phyloP scores from a whole-genome alignment of 495 filamentous ascomycete species.

The Ascobolus immersus region DNA sequence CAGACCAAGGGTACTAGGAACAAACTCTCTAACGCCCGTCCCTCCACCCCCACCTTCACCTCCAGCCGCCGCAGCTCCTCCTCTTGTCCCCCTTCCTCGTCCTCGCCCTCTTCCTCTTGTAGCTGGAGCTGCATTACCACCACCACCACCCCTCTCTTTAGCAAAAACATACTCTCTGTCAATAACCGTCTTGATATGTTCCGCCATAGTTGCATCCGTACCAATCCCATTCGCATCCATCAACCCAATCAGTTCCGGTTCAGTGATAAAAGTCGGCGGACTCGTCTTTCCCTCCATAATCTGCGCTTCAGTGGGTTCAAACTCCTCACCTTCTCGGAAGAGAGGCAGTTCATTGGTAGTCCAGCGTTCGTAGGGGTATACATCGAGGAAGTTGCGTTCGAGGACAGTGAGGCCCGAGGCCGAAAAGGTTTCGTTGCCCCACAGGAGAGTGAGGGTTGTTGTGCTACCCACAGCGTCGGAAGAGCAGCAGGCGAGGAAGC shows the following conservation, averaged over 20 bases:
- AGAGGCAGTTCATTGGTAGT: conserved; percentile 58
- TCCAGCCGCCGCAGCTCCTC: conserved; percentile 20
- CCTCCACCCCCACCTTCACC: conserved; percentile 19
- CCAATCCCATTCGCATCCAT: conserved; percentile 99
- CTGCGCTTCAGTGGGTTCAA: conserved; percentile 70
- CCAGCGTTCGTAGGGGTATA: conserved; percentile 93
- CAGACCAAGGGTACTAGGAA: conserved; percentile 71
- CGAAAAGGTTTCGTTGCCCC: conserved; percentile 55
- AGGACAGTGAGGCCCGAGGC: conserved; percentile 65
- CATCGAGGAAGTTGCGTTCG: conserved; percentile 76
- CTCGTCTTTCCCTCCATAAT: conserved; percentile 70
- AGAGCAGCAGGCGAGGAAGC: conserved; percentile 89
- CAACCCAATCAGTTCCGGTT: conserved; percentile 85
- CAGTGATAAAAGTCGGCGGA: conserved; percentile 66
- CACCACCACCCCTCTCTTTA: conserved; percentile 23
- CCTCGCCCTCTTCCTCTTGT: conserved; percentile 21
- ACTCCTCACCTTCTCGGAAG: conserved; percentile 51
- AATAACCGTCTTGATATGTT: conserved; percentile 90
- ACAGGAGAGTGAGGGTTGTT: conserved; percentile 61
- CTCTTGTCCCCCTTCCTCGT: conserved; percentile 21
- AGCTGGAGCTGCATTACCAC: conserved; percentile 21
- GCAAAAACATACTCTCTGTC: conserved; percentile 58
- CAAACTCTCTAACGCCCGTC: conserved; percentile 51
- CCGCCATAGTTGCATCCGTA: conserved; percentile 95
- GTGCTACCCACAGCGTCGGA: conserved; percentile 69